Evolutionary conservation across 371 early-diverging fungal genomes (phyloP).

Genomic region (Choanephora cucurbitarum): DNA sequence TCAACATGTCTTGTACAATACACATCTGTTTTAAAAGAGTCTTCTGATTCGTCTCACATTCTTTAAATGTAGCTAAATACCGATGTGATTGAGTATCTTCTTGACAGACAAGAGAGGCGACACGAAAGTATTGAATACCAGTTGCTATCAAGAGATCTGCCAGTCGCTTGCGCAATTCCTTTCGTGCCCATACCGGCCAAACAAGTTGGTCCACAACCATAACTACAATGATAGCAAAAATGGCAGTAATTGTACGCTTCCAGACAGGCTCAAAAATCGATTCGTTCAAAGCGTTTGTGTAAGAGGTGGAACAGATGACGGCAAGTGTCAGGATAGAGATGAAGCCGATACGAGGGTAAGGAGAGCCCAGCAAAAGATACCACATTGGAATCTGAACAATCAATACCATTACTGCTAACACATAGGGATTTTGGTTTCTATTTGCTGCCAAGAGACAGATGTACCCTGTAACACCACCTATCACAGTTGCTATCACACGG

Average conservation of each 20-base stretch:
- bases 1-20: slow-evolving; percentile 25
- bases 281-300: slow-evolving; percentile 26
- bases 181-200: slow-evolving; percentile 48
- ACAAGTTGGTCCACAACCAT: slow-evolving; percentile 35
- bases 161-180: slow-evolving; percentile 26
- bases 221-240: slow-evolving; percentile 40
- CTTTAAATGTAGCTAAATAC: slow-evolving; percentile 19
- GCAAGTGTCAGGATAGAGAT: slow-evolving; percentile 46
- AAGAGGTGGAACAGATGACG: slow-evolving; percentile 37
- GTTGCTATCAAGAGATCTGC: slow-evolving; percentile 38
- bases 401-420: slow-evolving; percentile 27
- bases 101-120: slow-evolving; percentile 42
- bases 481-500: slow-evolving; percentile 38
- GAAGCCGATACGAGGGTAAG: slow-evolving; percentile 42
- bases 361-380: slow-evolving; percentile 30
- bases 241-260: slow-evolving; percentile 41
- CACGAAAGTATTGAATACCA: slow-evolving; percentile 46
- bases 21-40: slow-evolving; percentile 20
- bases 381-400: slow-evolving; percentile 44
- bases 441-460: slow-evolving; percentile 32
- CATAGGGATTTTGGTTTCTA: slow-evolving; percentile 34
- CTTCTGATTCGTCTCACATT: slow-evolving; percentile 13
- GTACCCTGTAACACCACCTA: slow-evolving; percentile 45
- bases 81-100: slow-evolving; percentile 27
- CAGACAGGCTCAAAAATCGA: slow-evolving; percentile 31